Evolutionary conservation across 1,139 yeast species (phyloP), one percentile per base, ranked within the genome.

Genomic region (Saccharomyces hybrid): DNA sequence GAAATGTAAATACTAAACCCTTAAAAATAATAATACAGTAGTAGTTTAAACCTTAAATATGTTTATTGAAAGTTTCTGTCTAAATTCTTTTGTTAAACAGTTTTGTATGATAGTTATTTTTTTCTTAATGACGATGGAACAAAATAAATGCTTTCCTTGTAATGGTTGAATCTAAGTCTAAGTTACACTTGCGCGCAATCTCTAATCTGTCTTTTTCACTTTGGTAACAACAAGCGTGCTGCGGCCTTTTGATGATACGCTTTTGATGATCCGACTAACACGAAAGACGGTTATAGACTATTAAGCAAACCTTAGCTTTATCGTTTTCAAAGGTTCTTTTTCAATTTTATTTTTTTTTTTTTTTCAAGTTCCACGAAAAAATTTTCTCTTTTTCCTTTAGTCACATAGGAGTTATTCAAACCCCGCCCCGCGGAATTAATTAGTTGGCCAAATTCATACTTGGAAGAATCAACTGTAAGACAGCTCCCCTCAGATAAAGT

Each of bases 381-480:
- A 38, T 38, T 38, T 38, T 38, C 44, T 38, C 44, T 11, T 38
- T 38, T 38, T 38, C 12, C 44, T 38, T 38, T 38, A 38, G 44
- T 38, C 44, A 38, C 44, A 38, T 38, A 16, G 19, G 44, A 16
- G 19, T 16, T 38, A 16, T 38, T 11, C 21, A 9, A 19, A 38
- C 44, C 44, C 24, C 44, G 44, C 44, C 44, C 44, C 44, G 44
- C 44, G 44, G 44, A 38, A 38, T 16, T 38, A 38, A 38, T 41
- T n/a, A 48, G 46, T 32, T 34, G n/a, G 53, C 27, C 2, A 51
- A 26, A 19, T 41, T 47, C 38, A 51, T 51, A 19, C 51, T 42
- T 12, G 53, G 53, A 12, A 51, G 41, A 3, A 51, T 42, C 32
- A 48, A 41, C 31, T 48, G 49, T 27, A 48, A 38, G 31, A 51